Evolutionary conservation across 202 grass and related monocot species (phyloP).

Genomic region (Setaria italica): DNA sequence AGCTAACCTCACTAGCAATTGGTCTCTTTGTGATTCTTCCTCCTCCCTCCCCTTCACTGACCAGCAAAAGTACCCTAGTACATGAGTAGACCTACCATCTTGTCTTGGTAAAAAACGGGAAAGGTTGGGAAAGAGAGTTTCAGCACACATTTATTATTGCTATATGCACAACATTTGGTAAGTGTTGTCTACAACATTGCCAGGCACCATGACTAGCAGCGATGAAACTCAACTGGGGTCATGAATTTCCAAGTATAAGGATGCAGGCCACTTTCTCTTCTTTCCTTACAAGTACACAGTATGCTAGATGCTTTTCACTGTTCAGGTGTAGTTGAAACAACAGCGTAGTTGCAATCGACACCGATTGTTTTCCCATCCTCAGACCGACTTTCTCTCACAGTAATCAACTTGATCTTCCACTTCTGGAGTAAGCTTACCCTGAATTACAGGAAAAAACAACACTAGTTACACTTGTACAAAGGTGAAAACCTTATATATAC

Average conservation of each 20-base stretch:
- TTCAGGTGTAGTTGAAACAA: slow-evolving; percentile 54
- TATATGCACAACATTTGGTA: slow-evolving; percentile 1
- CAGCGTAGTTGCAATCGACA: slow-evolving; percentile 50
- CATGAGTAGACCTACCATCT: too few relatives aligned
- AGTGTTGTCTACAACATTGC: neutral
- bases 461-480: neutral
- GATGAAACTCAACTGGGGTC: neutral
- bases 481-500: neutral
- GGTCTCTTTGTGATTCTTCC: too few relatives aligned
- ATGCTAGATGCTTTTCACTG: slow-evolving; percentile 18
- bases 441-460: neutral
- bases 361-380: slow-evolving; percentile 34
- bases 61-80: too few relatives aligned
- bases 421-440: slow-evolving; percentile 69
- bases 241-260: neutral
- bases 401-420: slow-evolving; percentile 67
- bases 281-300: neutral
- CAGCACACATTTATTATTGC: neutral
- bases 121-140: too few relatives aligned
- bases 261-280: neutral
- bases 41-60: too few relatives aligned
- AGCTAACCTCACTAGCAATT: too few relatives aligned
- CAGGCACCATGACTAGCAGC: neutral
- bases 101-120: too few relatives aligned
- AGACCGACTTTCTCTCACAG: slow-evolving; percentile 47